A percentile compares a stretch with the other conserved stretches of the same genome.
Evolutionary conservation across 2,329 filamentous ascomycete species (phyloP).

Genomic region (Diaporthe helianthi): DNA sequence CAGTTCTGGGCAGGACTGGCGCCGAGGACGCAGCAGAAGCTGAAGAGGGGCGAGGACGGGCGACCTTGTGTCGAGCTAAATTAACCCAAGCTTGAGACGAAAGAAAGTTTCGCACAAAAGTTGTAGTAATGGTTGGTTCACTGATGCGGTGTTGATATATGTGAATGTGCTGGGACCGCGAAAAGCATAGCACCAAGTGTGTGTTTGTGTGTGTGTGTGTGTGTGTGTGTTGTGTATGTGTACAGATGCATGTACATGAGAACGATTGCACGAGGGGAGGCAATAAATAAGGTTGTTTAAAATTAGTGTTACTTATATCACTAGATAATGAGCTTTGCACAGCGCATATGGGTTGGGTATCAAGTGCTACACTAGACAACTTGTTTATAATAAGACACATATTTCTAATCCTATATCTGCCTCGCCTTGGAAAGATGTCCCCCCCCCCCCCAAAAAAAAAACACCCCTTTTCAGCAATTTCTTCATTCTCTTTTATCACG

Average conservation of each 20-base stretch:
- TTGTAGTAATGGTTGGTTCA: background rate
- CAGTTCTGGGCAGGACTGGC: conserved; percentile 50
- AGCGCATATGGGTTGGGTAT: conserved; percentile 23
- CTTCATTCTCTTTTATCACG: background rate
- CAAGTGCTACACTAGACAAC: conserved; percentile 18
- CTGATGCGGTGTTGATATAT: background rate
- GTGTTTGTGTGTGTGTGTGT: too few species aligned
- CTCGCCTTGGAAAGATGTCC: background rate
- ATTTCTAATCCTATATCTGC: background rate
- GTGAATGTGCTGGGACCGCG: too few species aligned
- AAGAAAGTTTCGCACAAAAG: background rate
- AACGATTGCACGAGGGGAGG: background rate
- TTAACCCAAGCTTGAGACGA: too few species aligned
- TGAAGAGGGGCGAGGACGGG: conserved; percentile 4
- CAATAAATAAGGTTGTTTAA: background rate
- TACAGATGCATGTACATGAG: background rate
- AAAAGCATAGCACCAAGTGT: background rate
- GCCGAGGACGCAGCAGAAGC: conserved; percentile 44
- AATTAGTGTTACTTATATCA: background rate
- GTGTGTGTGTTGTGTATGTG: too few species aligned
- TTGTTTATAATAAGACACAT: background rate
- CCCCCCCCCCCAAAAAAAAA: too few species aligned
- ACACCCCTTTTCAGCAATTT: background rate
- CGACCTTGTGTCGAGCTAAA: too few species aligned
- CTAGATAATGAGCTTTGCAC: conserved; percentile 7